Base-by-base conservation (phyloP, 345 rosid genomes). In the Erysimum cheiranthoides region DNA sequence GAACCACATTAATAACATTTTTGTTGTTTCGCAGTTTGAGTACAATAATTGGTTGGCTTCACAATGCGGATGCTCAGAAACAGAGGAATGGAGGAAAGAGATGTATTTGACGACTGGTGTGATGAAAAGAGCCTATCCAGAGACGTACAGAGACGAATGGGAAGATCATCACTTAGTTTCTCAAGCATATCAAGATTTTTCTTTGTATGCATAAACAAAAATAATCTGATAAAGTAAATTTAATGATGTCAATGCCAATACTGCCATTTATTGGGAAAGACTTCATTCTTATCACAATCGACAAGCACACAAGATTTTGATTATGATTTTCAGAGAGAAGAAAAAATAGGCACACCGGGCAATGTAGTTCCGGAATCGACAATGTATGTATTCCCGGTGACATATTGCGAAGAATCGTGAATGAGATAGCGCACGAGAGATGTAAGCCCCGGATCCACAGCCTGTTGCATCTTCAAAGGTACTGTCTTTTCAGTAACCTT, bases 1-100 rank as follows among this genome's bases (percentile, higher is more conserved):
- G 8, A 58, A 75, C 38, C 54, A 16, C n/a, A 12, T 10, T 42
- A 50, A 43, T 1, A 12, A 14, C 25, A 31, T 56, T 42, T 32
- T 36, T 56, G 14, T 51, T 50, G 35, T 65, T 72, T 62, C 2
- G 10, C 83, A 90, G 93, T 79, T 80, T 61, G 89, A 87, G 35
- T 87, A 88, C 66, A 67, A 71, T 45, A 49, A 82, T 69, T 88
- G 93, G 96, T 84, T 90, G 36, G 92, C 87, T 34, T 83, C 66
- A 8, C 85, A 82, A 50, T 71, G 83, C 28, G 81, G 82, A 5
- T 73, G 72, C 53, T 66, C 45, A 31, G 74, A 68, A 28, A 36
- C 78, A 4, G 92, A 87, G 35, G 87, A 79, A 28, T 88, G 97
- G 96, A 85, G 86, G 82, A 78, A 69, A 68, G 51, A 77, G 42